Base-by-base conservation (phyloP, 352 stramenopile genomes). In the Pythium phragmitis region DNA sequence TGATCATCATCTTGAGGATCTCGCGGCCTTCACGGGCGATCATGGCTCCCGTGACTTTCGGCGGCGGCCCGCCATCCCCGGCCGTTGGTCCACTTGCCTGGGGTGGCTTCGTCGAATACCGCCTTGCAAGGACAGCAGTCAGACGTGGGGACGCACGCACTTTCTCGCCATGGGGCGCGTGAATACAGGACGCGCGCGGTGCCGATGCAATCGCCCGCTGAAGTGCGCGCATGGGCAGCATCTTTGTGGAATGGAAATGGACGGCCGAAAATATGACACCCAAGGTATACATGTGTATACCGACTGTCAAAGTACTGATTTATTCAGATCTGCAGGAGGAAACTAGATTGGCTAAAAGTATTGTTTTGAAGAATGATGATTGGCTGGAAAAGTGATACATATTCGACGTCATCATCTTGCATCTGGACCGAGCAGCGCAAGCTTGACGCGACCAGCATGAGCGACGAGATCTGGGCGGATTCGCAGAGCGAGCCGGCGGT, bases 1-100 rank as follows among this genome's bases (percentile, higher is more conserved):
- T 75, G 12, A 89, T 48, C 52, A 85, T 70, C 57, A 92, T 77
- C 72, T 89, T 89, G 37, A 77, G 57, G 51, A 89, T 77, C 62
- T 87, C 83, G 28, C 78, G 77, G 53, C 79, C 58, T 69, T 92
- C 83, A 37, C 61, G 74, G 4, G 74, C 41, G 28, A 91, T 63
- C 70, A 81, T 78, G 36, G 77, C 69, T 39, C 69, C 73, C 16
- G 76, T 81, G 43, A 78, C 75, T 7, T 45, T 33, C 28, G 45
- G 58, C 49, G 36, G 34, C 28, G 48, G 48, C 49, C 46, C 46
- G 33, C 21, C 57, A 54, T 17, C 37, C 34, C 52, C 52, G 21
- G 8, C 43, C 17, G 36, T n/a, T 17, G 37, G 19, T 7, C 41
- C 30, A 39, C 41, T 45, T 1, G 45, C 17, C 21, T 63, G 41